Conservation (phyloP, 2,329 filamentous ascomycete species). For the Pseudopyricularia cyperi region DNA sequence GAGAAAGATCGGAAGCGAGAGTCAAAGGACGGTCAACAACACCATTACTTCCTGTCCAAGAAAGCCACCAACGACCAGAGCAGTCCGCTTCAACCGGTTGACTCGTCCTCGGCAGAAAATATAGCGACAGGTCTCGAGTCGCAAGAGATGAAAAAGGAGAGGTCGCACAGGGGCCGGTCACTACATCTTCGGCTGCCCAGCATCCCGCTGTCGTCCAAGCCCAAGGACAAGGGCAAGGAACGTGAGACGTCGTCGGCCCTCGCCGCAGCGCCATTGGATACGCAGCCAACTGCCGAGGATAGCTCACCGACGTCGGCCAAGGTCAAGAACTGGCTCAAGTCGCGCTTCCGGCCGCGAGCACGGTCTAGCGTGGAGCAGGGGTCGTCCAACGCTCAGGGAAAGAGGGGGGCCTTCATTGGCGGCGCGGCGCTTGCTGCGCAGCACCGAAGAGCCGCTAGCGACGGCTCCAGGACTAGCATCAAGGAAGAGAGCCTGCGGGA, state of each 20-base stretch:
- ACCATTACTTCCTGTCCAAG: not conserved
- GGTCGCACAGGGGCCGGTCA: not conserved
- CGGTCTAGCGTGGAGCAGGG: constrained; percentile 11
- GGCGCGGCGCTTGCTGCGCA: constrained; percentile 21
- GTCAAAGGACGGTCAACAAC: constrained; percentile 23
- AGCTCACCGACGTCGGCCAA: constrained; percentile 14
- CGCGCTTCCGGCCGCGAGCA: constrained; percentile 21
- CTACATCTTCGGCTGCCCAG: not conserved
- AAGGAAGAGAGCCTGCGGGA: constrained; percentile 15
- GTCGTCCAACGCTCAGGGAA: not conserved
- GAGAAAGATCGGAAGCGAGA: constrained; percentile 30
- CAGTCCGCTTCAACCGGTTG: not conserved
- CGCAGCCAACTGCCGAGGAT: not conserved
- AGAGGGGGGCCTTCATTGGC: constrained; percentile 23
- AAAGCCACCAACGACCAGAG: not conserved
- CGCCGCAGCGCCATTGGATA: not conserved
- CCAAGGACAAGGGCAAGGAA: constrained; percentile 1
- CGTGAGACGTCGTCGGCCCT: not conserved
- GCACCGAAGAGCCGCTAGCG: constrained; percentile 4
- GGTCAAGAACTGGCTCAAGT: constrained; percentile 30
- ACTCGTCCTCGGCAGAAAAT: not conserved
- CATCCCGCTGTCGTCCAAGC: not conserved
- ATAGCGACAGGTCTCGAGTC: not conserved
- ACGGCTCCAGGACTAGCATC: not conserved
- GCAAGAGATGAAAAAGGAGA: not conserved